These are phyloP conservation scores for Coemansia sp. DNA, from an alignment of 192 early-diverging fungal genomes.

Conservation along the genomic window DNA sequence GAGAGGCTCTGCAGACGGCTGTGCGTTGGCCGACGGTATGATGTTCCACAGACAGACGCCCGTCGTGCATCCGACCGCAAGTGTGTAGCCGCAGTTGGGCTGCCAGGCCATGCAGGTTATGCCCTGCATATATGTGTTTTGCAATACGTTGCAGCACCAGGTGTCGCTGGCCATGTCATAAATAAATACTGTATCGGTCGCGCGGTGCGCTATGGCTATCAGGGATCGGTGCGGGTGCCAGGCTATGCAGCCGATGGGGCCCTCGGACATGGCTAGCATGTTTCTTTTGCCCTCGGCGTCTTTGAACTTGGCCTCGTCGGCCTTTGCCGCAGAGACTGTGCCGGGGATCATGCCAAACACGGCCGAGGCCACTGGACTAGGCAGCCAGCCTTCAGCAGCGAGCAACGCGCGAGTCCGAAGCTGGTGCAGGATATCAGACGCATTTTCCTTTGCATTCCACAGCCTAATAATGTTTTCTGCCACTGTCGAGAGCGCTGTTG, in stretches of 20 bases:
- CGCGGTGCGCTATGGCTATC: conserved; percentile 65
- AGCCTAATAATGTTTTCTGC: conserved; percentile 24
- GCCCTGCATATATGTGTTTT: conserved; percentile 39
- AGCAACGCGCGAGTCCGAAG: conserved; percentile 17
- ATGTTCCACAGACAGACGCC: conserved; percentile 53
- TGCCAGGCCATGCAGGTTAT: conserved; percentile 53
- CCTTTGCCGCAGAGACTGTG: conserved; percentile 26
- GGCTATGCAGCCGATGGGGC: conserved; percentile 58
- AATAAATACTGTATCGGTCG: conserved; percentile 61
- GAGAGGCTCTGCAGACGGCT: conserved; percentile 1
- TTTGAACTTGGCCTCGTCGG: conserved; percentile 17
- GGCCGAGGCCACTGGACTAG: conserved; percentile 14
- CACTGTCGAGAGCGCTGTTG: conserved; percentile 8
- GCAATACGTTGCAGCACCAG: conserved; percentile 48
- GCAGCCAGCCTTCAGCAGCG: conserved; percentile 38
- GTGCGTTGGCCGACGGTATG: conserved; percentile 11
- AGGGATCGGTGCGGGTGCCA: conserved; percentile 73
- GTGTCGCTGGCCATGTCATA: conserved; percentile 63
- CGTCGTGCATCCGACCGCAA: conserved; percentile 43
- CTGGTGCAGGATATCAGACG: conserved; percentile 4
- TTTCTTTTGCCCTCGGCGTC: conserved; percentile 24
- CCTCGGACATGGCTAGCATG: conserved; percentile 42
- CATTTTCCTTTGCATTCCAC: conserved; percentile 44
- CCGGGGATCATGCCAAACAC: conserved; percentile 32
- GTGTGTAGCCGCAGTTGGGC: conserved; percentile 41